phyloP scores from a whole-genome alignment of 2,329 filamentous ascomycete species.

The Rhinocladiella mackenziei region DNA sequence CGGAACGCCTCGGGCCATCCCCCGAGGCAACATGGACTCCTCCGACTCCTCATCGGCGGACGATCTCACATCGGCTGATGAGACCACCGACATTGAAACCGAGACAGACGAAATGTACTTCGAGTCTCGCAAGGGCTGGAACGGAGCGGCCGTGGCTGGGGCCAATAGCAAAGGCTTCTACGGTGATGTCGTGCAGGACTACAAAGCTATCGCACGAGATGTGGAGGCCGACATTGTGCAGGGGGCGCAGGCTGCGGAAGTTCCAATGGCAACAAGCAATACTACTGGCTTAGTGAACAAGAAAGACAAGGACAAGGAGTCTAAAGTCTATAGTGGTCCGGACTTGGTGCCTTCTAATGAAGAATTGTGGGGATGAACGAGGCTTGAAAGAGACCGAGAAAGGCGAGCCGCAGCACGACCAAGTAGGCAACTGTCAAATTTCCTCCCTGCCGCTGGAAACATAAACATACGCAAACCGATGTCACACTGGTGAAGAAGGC shows the following conservation, averaged over 20 bases:
- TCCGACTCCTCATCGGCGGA: neutral
- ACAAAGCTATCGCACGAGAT: constrained; percentile 19
- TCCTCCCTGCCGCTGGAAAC: too few species aligned
- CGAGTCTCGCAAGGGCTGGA: constrained; percentile 23
- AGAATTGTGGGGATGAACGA: constrained; percentile 24
- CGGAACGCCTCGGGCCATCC: neutral
- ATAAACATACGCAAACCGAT: too few species aligned
- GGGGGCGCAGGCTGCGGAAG: neutral
- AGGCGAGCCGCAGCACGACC: too few species aligned
- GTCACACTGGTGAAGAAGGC: too few species aligned
- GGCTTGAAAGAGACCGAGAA: too few species aligned
- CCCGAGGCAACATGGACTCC: neutral
- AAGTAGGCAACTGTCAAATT: too few species aligned
- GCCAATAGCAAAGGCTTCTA: constrained; percentile 17
- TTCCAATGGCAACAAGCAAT: constrained; percentile 5
- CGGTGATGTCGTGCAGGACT: constrained; percentile 18
- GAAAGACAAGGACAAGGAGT: constrained; percentile 11
- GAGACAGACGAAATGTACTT: constrained; percentile 25
- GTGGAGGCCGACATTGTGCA: constrained; percentile 13
- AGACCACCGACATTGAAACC: constrained; percentile 21
- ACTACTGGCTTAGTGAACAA: constrained; percentile 14
- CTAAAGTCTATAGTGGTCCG: constrained; percentile 9
- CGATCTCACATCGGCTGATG: constrained; percentile 3
- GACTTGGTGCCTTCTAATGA: constrained; percentile 20
- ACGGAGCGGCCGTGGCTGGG: constrained; percentile 13